A percentile compares a stretch with the other conserved stretches of the same genome.
Conservation (phyloP, 768 basidiomycete species). For the Suillus variegatus region DNA sequence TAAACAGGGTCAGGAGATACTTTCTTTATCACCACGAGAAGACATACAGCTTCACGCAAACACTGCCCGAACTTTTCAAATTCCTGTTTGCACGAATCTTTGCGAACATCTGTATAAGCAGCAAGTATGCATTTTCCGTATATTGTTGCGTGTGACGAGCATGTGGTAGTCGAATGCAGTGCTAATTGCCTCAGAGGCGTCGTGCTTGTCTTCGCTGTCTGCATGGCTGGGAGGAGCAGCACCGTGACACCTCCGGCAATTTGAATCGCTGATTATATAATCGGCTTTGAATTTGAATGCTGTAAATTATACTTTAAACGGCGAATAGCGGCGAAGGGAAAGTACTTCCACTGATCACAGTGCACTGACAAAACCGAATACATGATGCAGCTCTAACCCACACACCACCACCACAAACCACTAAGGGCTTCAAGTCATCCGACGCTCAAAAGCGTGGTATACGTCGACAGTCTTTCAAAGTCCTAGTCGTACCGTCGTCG, state of each 20-base stretch:
- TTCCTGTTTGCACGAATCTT: constrained; percentile 82
- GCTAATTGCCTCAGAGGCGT: constrained; percentile 65
- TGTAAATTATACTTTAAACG: not conserved
- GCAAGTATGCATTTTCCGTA: constrained; percentile 91
- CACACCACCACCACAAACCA: not conserved
- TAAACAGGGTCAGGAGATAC: not conserved
- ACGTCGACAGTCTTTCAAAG: not conserved
- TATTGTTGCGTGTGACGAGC: constrained; percentile 64
- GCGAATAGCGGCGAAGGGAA: not conserved
- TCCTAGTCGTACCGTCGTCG: not conserved
- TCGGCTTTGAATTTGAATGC: not conserved
- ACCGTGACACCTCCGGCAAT: not conserved
- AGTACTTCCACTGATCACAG: not conserved
- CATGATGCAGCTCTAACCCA: constrained; percentile 1
- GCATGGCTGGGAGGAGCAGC: constrained; percentile 13
- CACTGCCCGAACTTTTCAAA: constrained; percentile 85
- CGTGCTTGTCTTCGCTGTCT: constrained; percentile 30
- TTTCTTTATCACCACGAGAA: not conserved
- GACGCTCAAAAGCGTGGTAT: not conserved
- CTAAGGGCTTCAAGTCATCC: not conserved
- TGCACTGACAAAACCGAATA: not conserved
- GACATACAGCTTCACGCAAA: constrained; percentile 74
- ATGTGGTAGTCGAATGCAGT: constrained; percentile 71
- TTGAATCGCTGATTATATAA: not conserved
- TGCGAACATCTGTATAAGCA: constrained; percentile 80